These are phyloP conservation scores for Talaromyces trachyspermus DNA, from an alignment of 495 filamentous ascomycete species.

Conservation along the genomic window DNA sequence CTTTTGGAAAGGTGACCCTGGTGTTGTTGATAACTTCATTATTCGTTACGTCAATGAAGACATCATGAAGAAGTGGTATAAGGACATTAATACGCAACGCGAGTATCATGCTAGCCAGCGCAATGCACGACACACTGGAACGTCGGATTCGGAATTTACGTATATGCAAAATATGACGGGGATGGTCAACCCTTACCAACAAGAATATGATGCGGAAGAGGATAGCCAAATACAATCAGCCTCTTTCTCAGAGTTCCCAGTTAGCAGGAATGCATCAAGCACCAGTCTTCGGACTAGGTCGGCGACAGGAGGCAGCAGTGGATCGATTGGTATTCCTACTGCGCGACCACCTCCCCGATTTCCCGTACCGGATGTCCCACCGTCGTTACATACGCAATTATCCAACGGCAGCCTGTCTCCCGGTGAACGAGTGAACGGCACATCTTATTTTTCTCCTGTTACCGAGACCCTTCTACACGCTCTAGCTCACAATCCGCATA, in stretches of 20 bases:
- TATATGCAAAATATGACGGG: constrained; percentile 62
- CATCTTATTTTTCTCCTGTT: constrained; percentile 89
- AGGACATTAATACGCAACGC: constrained; percentile 44
- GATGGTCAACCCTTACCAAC: constrained; percentile 71
- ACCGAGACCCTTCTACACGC: constrained; percentile 76
- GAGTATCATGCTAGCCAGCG: constrained; percentile 37
- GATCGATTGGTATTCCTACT: constrained; percentile 33
- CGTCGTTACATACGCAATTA: constrained; percentile 70
- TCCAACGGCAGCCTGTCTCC: constrained; percentile 42
- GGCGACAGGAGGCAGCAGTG: constrained; percentile 63
- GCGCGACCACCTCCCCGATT: constrained; percentile 57
- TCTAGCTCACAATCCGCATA: constrained; percentile 72
- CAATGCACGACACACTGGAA: constrained; percentile 44
- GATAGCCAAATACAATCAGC: constrained; percentile 44
- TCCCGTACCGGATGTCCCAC: constrained; percentile 52
- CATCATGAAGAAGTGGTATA: constrained; percentile 83
- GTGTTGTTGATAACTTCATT: constrained; percentile 92
- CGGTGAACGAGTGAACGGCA: constrained; percentile 41
- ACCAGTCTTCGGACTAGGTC: constrained; percentile 75
- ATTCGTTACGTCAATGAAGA: constrained; percentile 89
- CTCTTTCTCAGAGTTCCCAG: constrained; percentile 43
- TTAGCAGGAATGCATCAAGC: constrained; percentile 73
- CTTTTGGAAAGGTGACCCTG: constrained; percentile 96
- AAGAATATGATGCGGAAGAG: constrained; percentile 76
- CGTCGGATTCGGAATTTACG: constrained; percentile 67